Conservation (phyloP, 169 alveolate genomes). For the Theileria parva region DNA sequence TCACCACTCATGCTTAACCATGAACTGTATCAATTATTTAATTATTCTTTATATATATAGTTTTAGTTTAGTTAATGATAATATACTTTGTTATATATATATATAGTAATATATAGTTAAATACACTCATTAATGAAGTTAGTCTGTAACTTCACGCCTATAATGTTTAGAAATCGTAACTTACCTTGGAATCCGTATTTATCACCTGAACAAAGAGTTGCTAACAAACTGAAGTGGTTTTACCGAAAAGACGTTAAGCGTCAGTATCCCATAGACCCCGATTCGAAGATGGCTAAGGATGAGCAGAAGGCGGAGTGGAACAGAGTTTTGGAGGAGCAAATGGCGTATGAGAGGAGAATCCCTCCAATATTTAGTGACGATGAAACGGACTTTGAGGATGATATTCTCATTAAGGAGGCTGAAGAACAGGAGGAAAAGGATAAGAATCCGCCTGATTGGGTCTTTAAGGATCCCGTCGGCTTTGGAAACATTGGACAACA, state of each 20-base stretch:
- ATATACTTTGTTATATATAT: no score
- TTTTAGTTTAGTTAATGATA: background rate
- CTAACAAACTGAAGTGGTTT: slow-evolving; percentile 73
- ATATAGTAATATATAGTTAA: no score
- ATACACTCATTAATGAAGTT: background rate
- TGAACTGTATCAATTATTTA: slow-evolving; percentile 66
- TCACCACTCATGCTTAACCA: slow-evolving; percentile 74
- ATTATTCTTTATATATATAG: no score
- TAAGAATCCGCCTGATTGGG: slow-evolving; percentile 60
- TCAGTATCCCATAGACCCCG: slow-evolving; percentile 82
- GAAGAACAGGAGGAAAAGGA: slow-evolving; percentile 39
- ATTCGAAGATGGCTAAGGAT: slow-evolving; percentile 73
- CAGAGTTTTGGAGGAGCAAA: slow-evolving; percentile 36
- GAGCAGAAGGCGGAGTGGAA: slow-evolving; percentile 65
- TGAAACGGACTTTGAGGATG: slow-evolving; percentile 14
- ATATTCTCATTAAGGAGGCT: background rate
- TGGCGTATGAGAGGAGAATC: slow-evolving; percentile 22
- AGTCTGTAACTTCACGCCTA: background rate
- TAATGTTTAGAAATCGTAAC: slow-evolving; percentile 69
- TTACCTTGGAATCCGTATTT: slow-evolving; percentile 86
- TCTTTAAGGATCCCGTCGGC: slow-evolving; percentile 67
- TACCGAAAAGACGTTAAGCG: slow-evolving; percentile 80
- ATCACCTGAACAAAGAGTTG: slow-evolving; percentile 68
- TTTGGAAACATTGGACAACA: slow-evolving; percentile 53
- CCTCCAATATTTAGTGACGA: slow-evolving; percentile 24